Base-by-base conservation (phyloP, 1,139 yeast genomes). In the Debaryomyces robertsiae region DNA sequence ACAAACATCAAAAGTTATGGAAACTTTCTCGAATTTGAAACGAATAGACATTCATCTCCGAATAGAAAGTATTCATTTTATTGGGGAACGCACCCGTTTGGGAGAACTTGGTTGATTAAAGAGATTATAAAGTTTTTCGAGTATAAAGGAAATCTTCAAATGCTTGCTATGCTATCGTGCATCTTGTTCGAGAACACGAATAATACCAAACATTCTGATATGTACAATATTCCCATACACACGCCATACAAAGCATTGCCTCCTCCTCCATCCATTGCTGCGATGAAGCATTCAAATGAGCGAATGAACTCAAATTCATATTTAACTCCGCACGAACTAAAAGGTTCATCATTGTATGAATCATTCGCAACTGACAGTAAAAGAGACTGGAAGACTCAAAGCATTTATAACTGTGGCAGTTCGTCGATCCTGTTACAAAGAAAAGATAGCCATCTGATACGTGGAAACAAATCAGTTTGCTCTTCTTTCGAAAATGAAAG, bases 161-260 rank as follows among this genome's bases (percentile, higher is more conserved):
- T 91, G 96, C 68, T 93, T 15, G 96, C 96, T 1, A 84, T 87
- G 87, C 64, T 90, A 56, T 80, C 94, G 2, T 88, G 96, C 62
- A 75, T 89, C 3, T 53, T 78, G 43, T 72, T 61, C 50, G 82
- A 78, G 43, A 73, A 75, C 45, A 45, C 57, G 10, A 48, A 46
- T 11, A 61, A 59, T 34, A 40, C 58, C 17, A 50, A 46, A 29
- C 47, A 53, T 11, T 47, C 54, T 2, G 37, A 42, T 18, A 38
- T 50, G 19, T 53, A 56, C 42, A 61, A 58, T 32, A 58, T 74
- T 1, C 80, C 81, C 0, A 63, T 75, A 27, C 75, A 76, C 44
- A 72, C 80, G 0, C 81, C 81, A 1, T 76, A 74, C 49, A 59
- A 55, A 40, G 67, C 50, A 13, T 52, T 53, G 18, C 73, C 73